These are phyloP conservation scores for Cytospora piceae DNA, from an alignment of 2,329 filamentous ascomycete species.

Conservation along the genomic window DNA sequence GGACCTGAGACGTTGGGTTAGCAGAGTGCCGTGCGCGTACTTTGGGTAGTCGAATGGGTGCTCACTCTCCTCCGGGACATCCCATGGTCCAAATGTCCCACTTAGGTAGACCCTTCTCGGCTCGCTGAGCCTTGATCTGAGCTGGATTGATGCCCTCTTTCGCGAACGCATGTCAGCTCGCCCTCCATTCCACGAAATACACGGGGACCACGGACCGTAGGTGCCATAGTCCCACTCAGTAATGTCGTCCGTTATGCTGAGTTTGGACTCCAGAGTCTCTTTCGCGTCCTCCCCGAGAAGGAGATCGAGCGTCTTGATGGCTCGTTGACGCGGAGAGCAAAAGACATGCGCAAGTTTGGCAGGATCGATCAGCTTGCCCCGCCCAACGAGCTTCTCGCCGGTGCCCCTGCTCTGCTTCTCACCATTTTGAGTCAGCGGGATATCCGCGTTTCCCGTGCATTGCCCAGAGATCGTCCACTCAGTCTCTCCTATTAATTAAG, in stretches of 20 bases:
- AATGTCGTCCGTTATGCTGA: constrained; percentile 55
- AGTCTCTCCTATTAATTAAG: constrained; percentile 37
- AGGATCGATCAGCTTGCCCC: constrained; percentile 56
- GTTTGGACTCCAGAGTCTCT: constrained; percentile 32
- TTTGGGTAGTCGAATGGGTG: constrained; percentile 28
- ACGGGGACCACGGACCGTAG: constrained; percentile 42
- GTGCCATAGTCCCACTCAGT: constrained; percentile 66
- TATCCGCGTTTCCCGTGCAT: constrained; percentile 50
- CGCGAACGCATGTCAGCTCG: constrained; percentile 7
- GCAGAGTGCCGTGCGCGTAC: constrained; percentile 12
- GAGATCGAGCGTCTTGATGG: constrained; percentile 52
- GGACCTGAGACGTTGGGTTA: constrained; percentile 35
- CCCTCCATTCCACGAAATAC: constrained; percentile 1
- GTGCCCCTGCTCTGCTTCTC: constrained; percentile 49
- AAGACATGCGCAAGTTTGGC: constrained; percentile 50
- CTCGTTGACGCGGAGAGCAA: constrained; percentile 54
- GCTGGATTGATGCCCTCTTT: constrained; percentile 55
- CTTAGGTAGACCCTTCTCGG: constrained; percentile 50
- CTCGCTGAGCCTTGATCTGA: constrained; percentile 53
- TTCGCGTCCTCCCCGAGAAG: constrained; percentile 40
- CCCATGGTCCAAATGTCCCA: constrained; percentile 65
- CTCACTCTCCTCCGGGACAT: constrained; percentile 58
- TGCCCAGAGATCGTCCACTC: constrained; percentile 52
- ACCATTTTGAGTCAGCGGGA: constrained; percentile 46
- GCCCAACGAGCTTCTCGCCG: constrained; percentile 51